Percentiles rank a stretch among this genome's conserved stretches.
Evolutionary conservation across 106 monocot species (phyloP).

Genomic region (Dactylorhiza incarnata): DNA sequence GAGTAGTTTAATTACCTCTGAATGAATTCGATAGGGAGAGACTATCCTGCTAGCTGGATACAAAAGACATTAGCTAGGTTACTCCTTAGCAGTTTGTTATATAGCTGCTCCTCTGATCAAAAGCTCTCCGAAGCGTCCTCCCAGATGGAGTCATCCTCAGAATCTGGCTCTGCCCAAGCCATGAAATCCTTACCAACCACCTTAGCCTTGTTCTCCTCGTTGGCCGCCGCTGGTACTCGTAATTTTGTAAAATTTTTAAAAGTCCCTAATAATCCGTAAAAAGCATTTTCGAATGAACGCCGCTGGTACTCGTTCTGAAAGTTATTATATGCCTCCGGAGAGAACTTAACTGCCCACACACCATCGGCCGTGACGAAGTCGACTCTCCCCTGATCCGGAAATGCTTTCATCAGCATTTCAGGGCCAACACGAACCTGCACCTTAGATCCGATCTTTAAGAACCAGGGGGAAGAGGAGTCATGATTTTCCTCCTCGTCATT

Average conservation of each 20-base stretch:
- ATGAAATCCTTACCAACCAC: constrained; percentile 85
- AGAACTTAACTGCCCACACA: constrained; percentile 85
- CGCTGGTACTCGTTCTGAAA: constrained; percentile 55
- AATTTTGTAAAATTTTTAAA: too few relatives aligned
- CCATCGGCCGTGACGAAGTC: constrained; percentile 86
- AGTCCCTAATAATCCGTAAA: too few relatives aligned
- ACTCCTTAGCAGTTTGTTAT: too few relatives aligned
- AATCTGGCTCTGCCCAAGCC: constrained; percentile 72
- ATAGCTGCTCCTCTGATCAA: too few relatives aligned
- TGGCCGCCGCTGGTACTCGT: too few relatives aligned
- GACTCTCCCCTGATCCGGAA: constrained; percentile 65
- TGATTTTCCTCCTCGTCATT: constrained; percentile 16
- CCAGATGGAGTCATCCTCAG: constrained; percentile 77
- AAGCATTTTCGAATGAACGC: constrained; percentile 74
- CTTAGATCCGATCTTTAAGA: constrained; percentile 54
- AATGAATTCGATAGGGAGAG: too few relatives aligned
- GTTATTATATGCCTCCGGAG: constrained; percentile 22
- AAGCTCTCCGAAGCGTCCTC: constrained; percentile 75
- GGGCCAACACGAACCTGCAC: constrained; percentile 51
- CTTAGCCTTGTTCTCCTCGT: constrained; percentile 45
- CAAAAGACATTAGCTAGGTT: too few relatives aligned
- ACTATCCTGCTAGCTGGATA: too few relatives aligned
- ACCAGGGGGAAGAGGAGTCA: constrained; percentile 32
- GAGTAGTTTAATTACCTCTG: too few relatives aligned
- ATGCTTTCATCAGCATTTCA: constrained; percentile 62